Percentiles rank a stretch among this genome's conserved stretches.
phyloP scores from a whole-genome alignment of 2,329 filamentous ascomycete species.

The Aspergillus sp. region DNA sequence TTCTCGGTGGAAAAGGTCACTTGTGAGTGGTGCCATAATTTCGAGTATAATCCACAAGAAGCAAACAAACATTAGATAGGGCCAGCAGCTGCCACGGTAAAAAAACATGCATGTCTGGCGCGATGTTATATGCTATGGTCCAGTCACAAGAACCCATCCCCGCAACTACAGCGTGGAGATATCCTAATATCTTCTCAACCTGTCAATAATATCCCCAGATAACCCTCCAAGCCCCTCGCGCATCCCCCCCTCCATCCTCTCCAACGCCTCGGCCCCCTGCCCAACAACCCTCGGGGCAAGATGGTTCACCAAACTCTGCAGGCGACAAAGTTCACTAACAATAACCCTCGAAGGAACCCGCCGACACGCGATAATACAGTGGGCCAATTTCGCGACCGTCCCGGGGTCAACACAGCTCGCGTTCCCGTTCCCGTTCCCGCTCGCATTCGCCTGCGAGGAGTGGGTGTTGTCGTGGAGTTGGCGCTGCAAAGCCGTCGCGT shows the following conservation, averaged over 20 bases:
- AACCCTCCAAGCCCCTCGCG: not conserved
- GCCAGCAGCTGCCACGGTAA: too few species aligned
- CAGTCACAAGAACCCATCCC: too few species aligned
- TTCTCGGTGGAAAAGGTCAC: too few species aligned
- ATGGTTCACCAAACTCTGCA: not conserved
- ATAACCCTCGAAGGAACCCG: not conserved
- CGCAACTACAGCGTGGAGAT: too few species aligned
- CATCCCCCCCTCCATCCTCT: not conserved
- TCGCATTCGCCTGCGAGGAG: not conserved
- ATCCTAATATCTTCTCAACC: not conserved
- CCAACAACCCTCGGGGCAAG: not conserved
- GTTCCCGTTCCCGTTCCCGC: not conserved
- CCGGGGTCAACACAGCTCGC: not conserved
- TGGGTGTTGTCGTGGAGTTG: not conserved
- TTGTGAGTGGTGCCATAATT: too few species aligned
- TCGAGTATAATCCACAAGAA: too few species aligned
- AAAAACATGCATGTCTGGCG: too few species aligned
- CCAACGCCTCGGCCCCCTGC: not conserved
- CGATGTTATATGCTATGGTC: too few species aligned
- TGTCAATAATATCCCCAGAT: not conserved
- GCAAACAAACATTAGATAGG: too few species aligned
- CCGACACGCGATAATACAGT: not conserved
- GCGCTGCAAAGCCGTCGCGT: conserved; percentile 30
- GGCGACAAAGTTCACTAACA: not conserved
- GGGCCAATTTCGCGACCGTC: not conserved